Base-by-base conservation (phyloP, 257 asterid species). In the Jaltomata sinuosa region DNA sequence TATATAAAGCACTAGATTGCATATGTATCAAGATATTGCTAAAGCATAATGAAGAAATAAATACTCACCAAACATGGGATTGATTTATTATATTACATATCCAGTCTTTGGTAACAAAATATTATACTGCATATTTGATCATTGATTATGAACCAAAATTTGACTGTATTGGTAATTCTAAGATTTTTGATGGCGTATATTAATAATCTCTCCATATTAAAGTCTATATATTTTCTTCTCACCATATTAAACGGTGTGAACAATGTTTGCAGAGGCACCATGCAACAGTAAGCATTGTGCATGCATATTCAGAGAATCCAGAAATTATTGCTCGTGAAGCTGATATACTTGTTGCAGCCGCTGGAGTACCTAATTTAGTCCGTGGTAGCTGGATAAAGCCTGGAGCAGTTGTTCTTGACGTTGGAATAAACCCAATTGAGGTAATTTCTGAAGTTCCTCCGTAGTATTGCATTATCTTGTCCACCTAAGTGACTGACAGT, bases 371-470 rank as follows among this genome's bases (percentile, higher is more conserved):
- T 14, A 92, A 96, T 89, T 88, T 94, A 85, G 97, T 96, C 69
- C 92, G 95, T 77, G 94, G 95, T 55, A 91, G 89, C 89, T 96
- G 99, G 99, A 79, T 96, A 86, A 96, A 96, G 89, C 98, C 97
- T 3, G 99, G 97, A 32, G 96, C 94, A 62, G 89, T 94, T 83
- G 91, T 96, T 40, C 86, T 96, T 83, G 98, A 96, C 79, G 94
- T 96, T 84, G 97, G 99, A 83, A 96, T 92, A 16, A 94, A 85
- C 85, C 94, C 99, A n/a, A 84, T 96, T 18, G 96, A 92, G 94
- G 98, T 92, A 86, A 87, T 64, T 59, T 87, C 52, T 67, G 57
- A 14, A 29, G 65, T 22, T n/a, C 67, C 54, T 55, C 31, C 57
- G 0, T 21, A 22, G 38, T 40, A 53, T 54, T 34, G 84, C 84